Evolutionary conservation across 441 rosid genomes (phyloP).

Genomic region (Pelargonium australe): DNA sequence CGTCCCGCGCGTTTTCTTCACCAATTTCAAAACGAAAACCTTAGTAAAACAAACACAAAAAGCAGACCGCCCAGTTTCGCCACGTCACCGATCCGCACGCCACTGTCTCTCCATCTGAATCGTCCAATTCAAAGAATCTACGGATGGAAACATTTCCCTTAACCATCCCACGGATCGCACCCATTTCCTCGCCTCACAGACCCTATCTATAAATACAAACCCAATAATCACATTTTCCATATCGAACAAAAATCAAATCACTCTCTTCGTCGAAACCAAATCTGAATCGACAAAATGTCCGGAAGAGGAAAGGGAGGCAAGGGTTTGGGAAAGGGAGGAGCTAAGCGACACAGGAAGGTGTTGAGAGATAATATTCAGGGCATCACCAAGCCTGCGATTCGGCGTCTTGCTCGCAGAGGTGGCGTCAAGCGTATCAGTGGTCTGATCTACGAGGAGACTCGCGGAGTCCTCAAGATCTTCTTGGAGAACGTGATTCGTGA

Average conservation of each 20-base stretch:
- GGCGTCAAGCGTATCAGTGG: conserved; percentile 29
- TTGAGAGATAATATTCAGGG: conserved; percentile 27
- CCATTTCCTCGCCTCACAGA: background rate
- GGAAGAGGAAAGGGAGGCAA: conserved; percentile 29
- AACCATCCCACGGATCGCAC: background rate
- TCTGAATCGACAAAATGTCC: conserved; percentile 13
- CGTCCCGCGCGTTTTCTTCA: background rate
- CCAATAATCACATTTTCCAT: background rate
- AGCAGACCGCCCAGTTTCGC: background rate
- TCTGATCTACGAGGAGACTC: conserved; percentile 26
- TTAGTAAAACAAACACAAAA: background rate
- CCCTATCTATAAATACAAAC: background rate
- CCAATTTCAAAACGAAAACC: background rate
- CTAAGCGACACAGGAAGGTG: conserved; percentile 28
- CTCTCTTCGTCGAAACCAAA: too few relatives aligned
- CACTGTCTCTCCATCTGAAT: background rate
- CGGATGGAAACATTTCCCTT: background rate
- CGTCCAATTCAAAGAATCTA: background rate
- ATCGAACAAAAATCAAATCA: too few relatives aligned
- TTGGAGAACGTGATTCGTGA: conserved; percentile 28
- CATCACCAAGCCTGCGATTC: conserved; percentile 23
- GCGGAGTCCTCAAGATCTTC: conserved; percentile 27
- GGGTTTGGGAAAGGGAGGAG: conserved; percentile 26
- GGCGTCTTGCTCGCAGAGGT: conserved; percentile 24
- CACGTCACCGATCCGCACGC: conserved; percentile 7